Evolutionary conservation across 2,329 filamentous ascomycete genomes (phyloP).

Genomic region (Orbilia javanica): DNA sequence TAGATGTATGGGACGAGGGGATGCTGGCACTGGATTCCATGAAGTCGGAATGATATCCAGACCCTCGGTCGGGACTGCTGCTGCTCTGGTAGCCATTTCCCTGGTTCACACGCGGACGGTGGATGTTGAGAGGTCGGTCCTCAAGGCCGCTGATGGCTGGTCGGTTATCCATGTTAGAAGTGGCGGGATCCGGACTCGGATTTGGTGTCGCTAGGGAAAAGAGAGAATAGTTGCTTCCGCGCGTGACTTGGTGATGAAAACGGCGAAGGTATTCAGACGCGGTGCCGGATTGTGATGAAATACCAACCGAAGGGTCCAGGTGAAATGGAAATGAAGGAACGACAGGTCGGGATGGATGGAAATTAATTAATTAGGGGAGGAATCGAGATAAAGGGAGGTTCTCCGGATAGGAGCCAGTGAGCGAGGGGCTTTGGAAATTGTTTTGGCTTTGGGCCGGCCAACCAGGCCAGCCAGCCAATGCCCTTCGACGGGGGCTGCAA

Average conservation of each 20-base stretch:
- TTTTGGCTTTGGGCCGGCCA: not conserved
- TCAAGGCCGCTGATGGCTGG: slow-evolving; percentile 45
- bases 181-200: slow-evolving; percentile 19
- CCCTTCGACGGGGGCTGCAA: not conserved
- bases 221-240: slow-evolving; percentile 3
- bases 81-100: slow-evolving; percentile 54
- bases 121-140: slow-evolving; percentile 53
- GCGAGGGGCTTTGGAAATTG: not conserved
- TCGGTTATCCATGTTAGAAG: slow-evolving; percentile 47
- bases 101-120: slow-evolving; percentile 36
- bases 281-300: slow-evolving; percentile 26
- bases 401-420: slow-evolving; percentile 7
- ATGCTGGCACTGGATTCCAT: slow-evolving; percentile 57
- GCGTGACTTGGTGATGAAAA: slow-evolving; percentile 40
- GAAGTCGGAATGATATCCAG: slow-evolving; percentile 53
- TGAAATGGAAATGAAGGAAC: slow-evolving; percentile 19
- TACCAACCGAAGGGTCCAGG: not conserved
- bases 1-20: slow-evolving; percentile 46
- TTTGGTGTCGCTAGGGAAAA: slow-evolving; percentile 13
- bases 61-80: slow-evolving; percentile 53
- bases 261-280: slow-evolving; percentile 40
- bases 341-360: slow-evolving; percentile 7
- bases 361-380: slow-evolving; percentile 6
- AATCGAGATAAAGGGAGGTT: slow-evolving; percentile 2
- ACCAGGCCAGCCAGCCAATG: not conserved